Conservation (phyloP, 305 asterid species). For the Solanum hybrid region DNA sequence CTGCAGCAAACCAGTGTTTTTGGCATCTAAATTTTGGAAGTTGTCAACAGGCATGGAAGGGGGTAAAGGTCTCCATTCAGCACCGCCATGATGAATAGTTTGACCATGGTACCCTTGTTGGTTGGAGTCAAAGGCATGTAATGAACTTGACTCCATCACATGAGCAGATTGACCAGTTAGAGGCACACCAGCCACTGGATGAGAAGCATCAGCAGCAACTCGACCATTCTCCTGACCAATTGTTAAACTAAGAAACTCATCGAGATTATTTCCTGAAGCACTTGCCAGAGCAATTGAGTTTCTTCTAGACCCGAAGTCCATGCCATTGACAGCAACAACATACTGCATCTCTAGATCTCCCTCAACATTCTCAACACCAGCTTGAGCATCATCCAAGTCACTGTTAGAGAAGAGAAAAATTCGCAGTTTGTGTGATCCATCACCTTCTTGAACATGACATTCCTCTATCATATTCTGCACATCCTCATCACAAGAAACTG, state of each 20-base stretch:
- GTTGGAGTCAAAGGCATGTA: conserved; percentile 35
- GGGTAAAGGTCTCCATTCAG: conserved; percentile 42
- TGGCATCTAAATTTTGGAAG: conserved; percentile 26
- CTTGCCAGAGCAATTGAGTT: conserved; percentile 50
- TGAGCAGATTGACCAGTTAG: conserved; percentile 38
- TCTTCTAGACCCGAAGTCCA: conserved; percentile 65
- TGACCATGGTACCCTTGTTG: conserved; percentile 32
- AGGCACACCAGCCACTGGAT: conserved; percentile 27
- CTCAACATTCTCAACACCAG: conserved; percentile 43
- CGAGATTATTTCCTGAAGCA: conserved; percentile 49
- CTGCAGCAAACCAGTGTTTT: conserved; percentile 17
- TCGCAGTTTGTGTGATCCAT: conserved; percentile 68
- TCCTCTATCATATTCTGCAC: conserved; percentile 86
- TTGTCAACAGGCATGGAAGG: conserved; percentile 26
- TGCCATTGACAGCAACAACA: conserved; percentile 72
- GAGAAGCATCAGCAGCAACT: conserved; percentile 25
- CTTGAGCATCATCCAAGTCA: conserved; percentile 67
- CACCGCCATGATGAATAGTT: conserved; percentile 31
- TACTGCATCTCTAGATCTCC: conserved; percentile 68
- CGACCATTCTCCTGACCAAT: conserved; percentile 36
- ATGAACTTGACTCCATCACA: conserved; percentile 25
- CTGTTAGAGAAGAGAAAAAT: conserved; percentile 56
- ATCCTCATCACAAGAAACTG: conserved; percentile 84
- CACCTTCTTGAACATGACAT: conserved; percentile 44
- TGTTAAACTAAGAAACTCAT: conserved; percentile 51